phyloP scores from a whole-genome alignment of 83 land plant genomes.

The Isoetes engelmannii region DNA sequence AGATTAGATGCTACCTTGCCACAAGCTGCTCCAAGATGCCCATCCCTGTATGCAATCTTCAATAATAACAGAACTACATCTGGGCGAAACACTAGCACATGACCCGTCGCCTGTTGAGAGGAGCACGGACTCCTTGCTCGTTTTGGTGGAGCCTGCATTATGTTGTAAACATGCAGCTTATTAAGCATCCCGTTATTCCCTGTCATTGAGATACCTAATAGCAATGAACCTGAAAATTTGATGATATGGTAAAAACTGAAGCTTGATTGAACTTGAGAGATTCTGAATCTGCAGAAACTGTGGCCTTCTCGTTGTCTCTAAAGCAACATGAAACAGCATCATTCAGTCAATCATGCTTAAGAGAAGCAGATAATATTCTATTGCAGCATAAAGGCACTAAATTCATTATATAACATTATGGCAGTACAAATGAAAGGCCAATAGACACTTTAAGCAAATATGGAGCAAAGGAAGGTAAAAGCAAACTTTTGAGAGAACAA shows the following conservation, averaged over 20 bases:
- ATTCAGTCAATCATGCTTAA: neutral
- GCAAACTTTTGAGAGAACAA: no score
- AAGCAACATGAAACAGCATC: neutral
- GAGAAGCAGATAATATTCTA: no score
- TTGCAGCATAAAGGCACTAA: no score
- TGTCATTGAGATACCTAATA: neutral
- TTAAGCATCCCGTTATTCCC: no score
- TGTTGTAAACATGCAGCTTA: neutral
- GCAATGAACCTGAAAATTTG: conserved; percentile 75
- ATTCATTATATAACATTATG: no score
- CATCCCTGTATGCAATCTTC: conserved; percentile 74
- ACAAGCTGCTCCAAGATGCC: conserved; percentile 48
- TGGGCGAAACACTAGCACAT: conserved; percentile 57
- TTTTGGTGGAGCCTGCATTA: conserved; percentile 59
- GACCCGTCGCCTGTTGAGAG: conserved; percentile 39
- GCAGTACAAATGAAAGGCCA: no score
- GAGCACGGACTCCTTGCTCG: conserved; percentile 54
- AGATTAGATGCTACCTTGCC: conserved; percentile 37
- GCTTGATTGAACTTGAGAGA: conserved; percentile 38
- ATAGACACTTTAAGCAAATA: no score
- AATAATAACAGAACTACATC: conserved; percentile 54
- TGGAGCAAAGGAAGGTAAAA: no score
- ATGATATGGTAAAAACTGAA: conserved; percentile 66
- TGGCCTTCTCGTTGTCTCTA: conserved; percentile 50
- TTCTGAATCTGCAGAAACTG: conserved; percentile 43